A percentile compares a stretch with the other conserved stretches of the same genome.
Conservation (phyloP, 768 basidiomycete species). For the Kwoniella sp. region DNA sequence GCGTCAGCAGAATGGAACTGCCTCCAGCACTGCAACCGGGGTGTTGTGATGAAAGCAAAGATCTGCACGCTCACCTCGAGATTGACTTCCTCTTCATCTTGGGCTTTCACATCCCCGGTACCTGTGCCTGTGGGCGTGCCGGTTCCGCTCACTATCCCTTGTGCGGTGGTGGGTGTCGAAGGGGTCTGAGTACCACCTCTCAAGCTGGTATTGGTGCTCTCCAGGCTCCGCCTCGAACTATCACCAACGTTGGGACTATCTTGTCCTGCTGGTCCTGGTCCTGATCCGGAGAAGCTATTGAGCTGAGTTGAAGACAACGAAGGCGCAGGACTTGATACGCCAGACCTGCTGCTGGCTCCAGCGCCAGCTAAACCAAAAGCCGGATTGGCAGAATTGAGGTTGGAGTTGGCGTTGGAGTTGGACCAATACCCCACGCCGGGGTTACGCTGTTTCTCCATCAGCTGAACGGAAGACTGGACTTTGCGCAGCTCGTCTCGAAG, state of each 20-base stretch:
- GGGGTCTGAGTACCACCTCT: background rate
- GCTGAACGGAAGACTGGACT: constrained; percentile 86
- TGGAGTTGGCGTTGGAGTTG: constrained; percentile 45
- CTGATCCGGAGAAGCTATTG: background rate
- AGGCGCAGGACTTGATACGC: constrained; percentile 19
- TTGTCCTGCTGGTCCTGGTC: background rate
- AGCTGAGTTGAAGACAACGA: background rate
- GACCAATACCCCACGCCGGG: constrained; percentile 93
- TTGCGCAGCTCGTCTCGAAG: constrained; percentile 93
- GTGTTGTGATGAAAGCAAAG: background rate
- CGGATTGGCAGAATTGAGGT: background rate
- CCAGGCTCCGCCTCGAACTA: constrained; percentile 27
- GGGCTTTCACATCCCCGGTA: constrained; percentile 32
- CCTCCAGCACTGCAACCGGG: background rate
- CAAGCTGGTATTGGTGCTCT: constrained; percentile 19
- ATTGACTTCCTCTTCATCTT: constrained; percentile 87
- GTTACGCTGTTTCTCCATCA: constrained; percentile 86
- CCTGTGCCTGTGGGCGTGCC: constrained; percentile 5
- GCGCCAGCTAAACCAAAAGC: constrained; percentile 9
- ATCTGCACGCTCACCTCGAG: constrained; percentile 63
- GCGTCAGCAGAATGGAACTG: no score
- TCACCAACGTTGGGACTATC: constrained; percentile 25
- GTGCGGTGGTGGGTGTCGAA: background rate
- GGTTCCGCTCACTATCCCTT: constrained; percentile 1
- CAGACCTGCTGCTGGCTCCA: constrained; percentile 3